Evolutionary conservation across 805 yeast species (phyloP), one percentile per base, ranked within the genome.

Genomic region (Nakazawaea wyomingensis): DNA sequence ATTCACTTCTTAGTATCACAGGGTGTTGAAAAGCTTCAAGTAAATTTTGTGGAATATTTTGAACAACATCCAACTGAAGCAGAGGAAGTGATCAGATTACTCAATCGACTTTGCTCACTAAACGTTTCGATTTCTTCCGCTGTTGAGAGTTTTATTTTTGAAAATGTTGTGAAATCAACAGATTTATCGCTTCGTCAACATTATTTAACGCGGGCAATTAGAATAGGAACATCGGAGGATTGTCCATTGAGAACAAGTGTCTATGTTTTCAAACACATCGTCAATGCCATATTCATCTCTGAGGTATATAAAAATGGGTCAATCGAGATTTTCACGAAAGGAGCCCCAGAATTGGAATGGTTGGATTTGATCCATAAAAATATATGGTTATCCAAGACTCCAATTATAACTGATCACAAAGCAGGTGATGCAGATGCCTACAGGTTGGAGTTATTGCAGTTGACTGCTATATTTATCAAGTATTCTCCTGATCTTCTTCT

Each of bases 381-480:
- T 44, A 69, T 93, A 5, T 93, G 99, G 99, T 72, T 76, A 48
- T 73, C 82, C 0, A 69, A 75, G 1, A 68, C 72, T 41, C 81
- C 80, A 37, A 59, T 69, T 44, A 67, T 72, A 30, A 67, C 74
- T 5, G 68, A 68, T 45, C 72, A 73, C 47, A 70, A 78, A 13
- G 74, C 88, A 1, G 93, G 91, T 2, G 69, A 80, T 4, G 71
- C 80, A 49, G 97, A 93, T 55, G 68, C 74, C 29, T 83, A 77
- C 61, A 70, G 96, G 45, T 76, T 85, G 48, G 93, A 86, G 46
- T 65, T 91, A 7, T 68, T 93, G 18, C 96, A 90, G 51, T 61
- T 89, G 56, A 84, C 98, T 0, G 80, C 96, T 0, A 63, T 84
- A 34, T 64, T 93, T 34, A 76, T 89, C 20, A 80, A 81, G 54